Conservation (phyloP, 2,329 filamentous ascomycete genomes). For the Talaromyces sp. region DNA sequence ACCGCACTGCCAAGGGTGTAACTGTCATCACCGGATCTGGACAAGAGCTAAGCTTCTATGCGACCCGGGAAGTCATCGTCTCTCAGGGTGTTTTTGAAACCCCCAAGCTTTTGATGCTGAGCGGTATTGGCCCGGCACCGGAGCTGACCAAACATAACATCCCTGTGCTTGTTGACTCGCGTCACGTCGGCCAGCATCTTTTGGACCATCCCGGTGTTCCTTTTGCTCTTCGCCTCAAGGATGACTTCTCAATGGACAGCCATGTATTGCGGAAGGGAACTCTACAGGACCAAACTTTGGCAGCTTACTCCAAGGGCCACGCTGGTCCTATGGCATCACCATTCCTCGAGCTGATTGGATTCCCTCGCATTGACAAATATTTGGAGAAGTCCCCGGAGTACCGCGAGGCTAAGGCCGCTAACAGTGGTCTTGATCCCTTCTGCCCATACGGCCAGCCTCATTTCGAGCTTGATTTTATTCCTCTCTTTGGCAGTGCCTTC, state of each 20-base stretch:
- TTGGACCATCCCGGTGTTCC: constrained; percentile 41
- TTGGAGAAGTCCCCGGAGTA: constrained; percentile 47
- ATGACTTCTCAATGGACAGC: constrained; percentile 35
- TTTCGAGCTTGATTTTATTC: constrained; percentile 59
- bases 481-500: constrained; percentile 50
- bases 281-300: constrained; percentile 26
- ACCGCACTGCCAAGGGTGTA: constrained; percentile 38
- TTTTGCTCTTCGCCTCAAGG: constrained; percentile 38
- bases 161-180: constrained; percentile 10
- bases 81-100: constrained; percentile 41
- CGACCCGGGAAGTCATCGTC: constrained; percentile 40
- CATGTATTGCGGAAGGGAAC: constrained; percentile 34
- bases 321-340: constrained; percentile 32
- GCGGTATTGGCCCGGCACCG: constrained; percentile 26
- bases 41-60: constrained; percentile 19
- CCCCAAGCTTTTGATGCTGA: constrained; percentile 33
- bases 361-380: constrained; percentile 51
- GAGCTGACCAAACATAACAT: constrained; percentile 27
- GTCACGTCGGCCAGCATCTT: constrained; percentile 34
- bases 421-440: constrained; percentile 47
- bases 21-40: constrained; percentile 40
- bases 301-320: constrained; percentile 20
- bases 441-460: constrained; percentile 53
- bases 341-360: constrained; percentile 47
- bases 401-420: constrained; percentile 31